A percentile compares a stretch with the other conserved stretches of the same genome.
Evolutionary conservation across 2,329 filamentous ascomycete species (phyloP).

Genomic region (Geosmithia flava): DNA sequence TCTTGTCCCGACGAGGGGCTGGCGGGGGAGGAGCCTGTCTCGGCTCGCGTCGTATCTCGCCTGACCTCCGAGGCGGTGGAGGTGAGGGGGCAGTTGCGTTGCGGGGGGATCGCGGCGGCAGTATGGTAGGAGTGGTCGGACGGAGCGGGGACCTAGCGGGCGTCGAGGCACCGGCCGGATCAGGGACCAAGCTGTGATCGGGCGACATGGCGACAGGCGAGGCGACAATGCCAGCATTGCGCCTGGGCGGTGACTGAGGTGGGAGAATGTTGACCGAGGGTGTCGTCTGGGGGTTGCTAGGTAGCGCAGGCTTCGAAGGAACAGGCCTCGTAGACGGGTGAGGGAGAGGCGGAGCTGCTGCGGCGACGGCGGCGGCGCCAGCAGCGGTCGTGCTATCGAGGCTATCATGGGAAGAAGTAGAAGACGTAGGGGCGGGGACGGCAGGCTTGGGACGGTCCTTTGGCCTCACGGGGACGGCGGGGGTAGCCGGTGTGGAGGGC

Average conservation of each 20-base stretch:
- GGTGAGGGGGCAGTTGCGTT: conserved; percentile 47
- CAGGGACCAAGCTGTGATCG: neutral
- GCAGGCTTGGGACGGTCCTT: conserved; percentile 13
- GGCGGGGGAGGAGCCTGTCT: conserved; percentile 50
- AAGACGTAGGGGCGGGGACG: conserved; percentile 8
- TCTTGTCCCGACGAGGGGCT: conserved; percentile 69
- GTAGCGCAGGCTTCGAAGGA: conserved; percentile 10
- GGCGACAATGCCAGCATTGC: conserved; percentile 18
- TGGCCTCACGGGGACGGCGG: conserved; percentile 17
- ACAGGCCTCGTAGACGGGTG: conserved; percentile 12
- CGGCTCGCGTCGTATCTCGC: conserved; percentile 37
- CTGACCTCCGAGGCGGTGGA: conserved; percentile 51
- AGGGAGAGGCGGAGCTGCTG: conserved; percentile 6
- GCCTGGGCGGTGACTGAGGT: conserved; percentile 55
- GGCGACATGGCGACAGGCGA: neutral
- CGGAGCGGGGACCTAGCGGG: conserved; percentile 43
- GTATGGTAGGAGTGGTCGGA: conserved; percentile 34
- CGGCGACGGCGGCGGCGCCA: no score
- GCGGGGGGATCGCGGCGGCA: conserved; percentile 29
- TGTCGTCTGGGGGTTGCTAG: conserved; percentile 20
- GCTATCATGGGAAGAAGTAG: neutral
- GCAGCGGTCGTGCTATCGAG: no score
- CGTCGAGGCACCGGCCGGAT: conserved; percentile 20
- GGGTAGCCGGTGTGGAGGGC: conserved; percentile 12
- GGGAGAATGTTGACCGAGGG: conserved; percentile 59